Base-by-base conservation (phyloP, 169 alveolate species). In the Cyclospora cayetanensis region DNA sequence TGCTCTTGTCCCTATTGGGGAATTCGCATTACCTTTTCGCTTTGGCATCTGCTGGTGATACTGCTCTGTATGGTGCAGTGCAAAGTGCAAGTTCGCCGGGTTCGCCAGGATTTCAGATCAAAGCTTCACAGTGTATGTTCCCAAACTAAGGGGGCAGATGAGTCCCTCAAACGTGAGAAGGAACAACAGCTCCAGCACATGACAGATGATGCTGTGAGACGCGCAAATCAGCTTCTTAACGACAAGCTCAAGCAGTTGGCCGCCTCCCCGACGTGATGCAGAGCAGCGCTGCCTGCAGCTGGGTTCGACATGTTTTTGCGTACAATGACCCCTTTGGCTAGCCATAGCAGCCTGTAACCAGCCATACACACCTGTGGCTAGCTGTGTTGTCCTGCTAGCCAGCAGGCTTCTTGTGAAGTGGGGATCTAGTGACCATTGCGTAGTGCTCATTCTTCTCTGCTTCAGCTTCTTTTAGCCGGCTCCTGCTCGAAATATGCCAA, bases 171-270 rank as follows among this genome's bases (percentile, higher is more conserved):
- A 50, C 43, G 41, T 39, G 60, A 79, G 22, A 55, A 79, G 46
- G 88, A 79, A 50, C 88, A 52, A 70, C 88, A 50, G 50, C 88
- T 79, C 39, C 88, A 79, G 70, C 12, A 79, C 43, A 43, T 79
- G 42, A 79, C 88, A 15, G 88, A 79, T 55, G 88, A 25, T 15
- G 88, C 88, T 20, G 31, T 31, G 4, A 79, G 50, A 12, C 88
- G 42, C 65, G 88, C 88, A 18, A 29, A 46, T n/a, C 46, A 46
- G 4, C 60, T 79, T 25, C 50, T 79, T 25, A 60, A 39, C n/a
- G 88, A 79, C 35, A 79, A 52, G 70, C 74, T 79, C 52, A 79
- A 39, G 46, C 88, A 79, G 88, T 70, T 79, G 18, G 66, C 88
- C 29, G 88, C 31, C 35, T 4, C 74, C 74, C 25, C 46, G 37